A percentile compares a stretch with the other conserved stretches of the same genome.
Evolutionary conservation across 2,329 filamentous ascomycete genomes (phyloP).

Genomic region (Dactylellina haptotyla): DNA sequence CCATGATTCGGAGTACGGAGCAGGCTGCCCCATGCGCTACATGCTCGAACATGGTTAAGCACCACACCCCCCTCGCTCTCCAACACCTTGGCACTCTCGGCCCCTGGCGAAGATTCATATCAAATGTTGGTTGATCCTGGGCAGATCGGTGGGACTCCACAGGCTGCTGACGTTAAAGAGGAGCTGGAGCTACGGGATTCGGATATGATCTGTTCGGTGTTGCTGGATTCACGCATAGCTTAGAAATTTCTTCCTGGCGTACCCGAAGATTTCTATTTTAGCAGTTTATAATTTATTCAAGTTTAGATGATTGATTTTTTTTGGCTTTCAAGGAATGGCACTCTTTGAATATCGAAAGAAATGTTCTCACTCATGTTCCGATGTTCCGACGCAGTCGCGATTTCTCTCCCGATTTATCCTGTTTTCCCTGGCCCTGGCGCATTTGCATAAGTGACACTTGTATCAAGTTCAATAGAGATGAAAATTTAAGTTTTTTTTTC

Average conservation of each 20-base stretch:
- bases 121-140: conserved; percentile 24
- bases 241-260: neutral
- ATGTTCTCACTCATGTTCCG: neutral
- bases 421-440: neutral
- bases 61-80: conserved; percentile 26
- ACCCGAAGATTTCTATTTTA: neutral
- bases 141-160: conserved; percentile 17
- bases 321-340: no score
- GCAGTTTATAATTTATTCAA: neutral
- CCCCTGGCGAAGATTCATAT: conserved; percentile 13
- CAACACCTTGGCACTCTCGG: conserved; percentile 40
- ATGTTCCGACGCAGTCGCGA: neutral
- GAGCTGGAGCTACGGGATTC: conserved; percentile 9
- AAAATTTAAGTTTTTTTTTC: neutral
- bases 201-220: conserved; percentile 2
- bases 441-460: neutral
- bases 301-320: no score
- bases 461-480: neutral
- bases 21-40: conserved; percentile 29
- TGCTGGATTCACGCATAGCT: no score
- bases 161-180: conserved; percentile 31
- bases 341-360: no score
- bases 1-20: conserved; percentile 5
- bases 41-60: neutral
- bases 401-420: neutral